phyloP scores from a whole-genome alignment of 176 grass and related monocot genomes.

The Triticum turgidum region DNA sequence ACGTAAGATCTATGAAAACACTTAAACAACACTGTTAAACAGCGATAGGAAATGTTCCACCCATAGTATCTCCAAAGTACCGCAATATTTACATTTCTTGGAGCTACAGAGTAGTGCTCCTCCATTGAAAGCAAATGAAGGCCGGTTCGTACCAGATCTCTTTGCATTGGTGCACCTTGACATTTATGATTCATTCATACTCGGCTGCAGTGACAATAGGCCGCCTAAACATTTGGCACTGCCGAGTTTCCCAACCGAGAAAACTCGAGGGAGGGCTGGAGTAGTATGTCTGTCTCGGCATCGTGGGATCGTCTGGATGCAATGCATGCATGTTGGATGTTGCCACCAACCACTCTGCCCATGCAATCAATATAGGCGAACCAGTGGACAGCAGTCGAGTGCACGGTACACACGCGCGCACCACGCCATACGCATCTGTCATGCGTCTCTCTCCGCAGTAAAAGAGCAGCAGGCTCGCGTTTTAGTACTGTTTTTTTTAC shows the following conservation, averaged over 20 bases:
- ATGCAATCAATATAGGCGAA: slow-evolving; percentile 8
- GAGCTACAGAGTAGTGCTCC: neutral
- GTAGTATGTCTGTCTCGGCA: neutral
- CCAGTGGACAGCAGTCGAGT: neutral
- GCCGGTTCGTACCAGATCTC: neutral
- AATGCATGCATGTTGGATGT: neutral
- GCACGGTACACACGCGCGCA: too few species aligned
- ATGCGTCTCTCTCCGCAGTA: neutral
- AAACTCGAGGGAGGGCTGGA: neutral
- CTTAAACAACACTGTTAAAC: neutral
- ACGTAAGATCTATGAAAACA: neutral
- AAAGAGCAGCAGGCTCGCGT: neutral
- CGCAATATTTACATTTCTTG: neutral
- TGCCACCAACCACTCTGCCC: slow-evolving; percentile 10
- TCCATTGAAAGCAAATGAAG: neutral
- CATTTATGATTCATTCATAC: neutral
- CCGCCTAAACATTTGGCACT: neutral
- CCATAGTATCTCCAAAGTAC: neutral
- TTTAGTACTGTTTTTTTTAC: neutral
- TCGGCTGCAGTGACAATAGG: neutral
- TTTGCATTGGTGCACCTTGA: neutral
- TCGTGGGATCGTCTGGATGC: neutral
- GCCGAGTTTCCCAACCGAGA: neutral
- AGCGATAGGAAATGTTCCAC: neutral
- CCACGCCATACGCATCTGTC: neutral